Base-by-base conservation (phyloP, 2,329 filamentous ascomycete genomes). In the Colletotrichum siamense region DNA sequence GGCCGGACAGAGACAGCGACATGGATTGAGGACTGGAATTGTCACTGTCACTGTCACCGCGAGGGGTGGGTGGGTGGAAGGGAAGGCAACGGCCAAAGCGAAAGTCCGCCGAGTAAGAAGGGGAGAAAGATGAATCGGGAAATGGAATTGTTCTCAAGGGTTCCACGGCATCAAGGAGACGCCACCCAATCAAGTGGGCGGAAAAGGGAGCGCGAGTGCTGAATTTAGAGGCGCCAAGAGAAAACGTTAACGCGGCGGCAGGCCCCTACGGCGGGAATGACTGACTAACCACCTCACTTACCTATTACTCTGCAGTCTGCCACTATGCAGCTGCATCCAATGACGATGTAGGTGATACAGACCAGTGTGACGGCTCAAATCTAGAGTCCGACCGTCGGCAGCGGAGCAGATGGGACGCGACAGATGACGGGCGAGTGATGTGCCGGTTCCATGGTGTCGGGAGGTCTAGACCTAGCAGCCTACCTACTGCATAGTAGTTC, bases 391-490 rank as follows among this genome's bases (percentile, higher is more conserved):
- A 49, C 39, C 39, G 39, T 12, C 39, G 39, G 39, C 39, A 59
- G 55, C 13, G 55, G 26, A 28, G 26, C 22, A 59, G 13, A 59
- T 26, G 26, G 55, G 1, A 59, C 22, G 9, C 22, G 30, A 34
- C 12, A 15, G 6, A 49, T 16, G 32, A 22, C 22, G 30, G 66
- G 32, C 52, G 34, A 32, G 16, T 36, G 55, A 34, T 24, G 24
- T 63, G 55, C 69, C 63, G 26, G 63, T 75, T 32, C 73, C 73
- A 63, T 24, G 26, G 62, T 64, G 69, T 34, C 55, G 73, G 73
- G 67, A 68, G 39, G 63, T 32, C 73, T 64, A 22, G 44, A 52
- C 18, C n/a, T 22, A 52, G 10, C 36, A 18, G 16, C 32, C 13
- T 34, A 32, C 32, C 32, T 2, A 32, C 32, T 32, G 32, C 32